Conservation (phyloP, 1,139 yeast species). For the Maudiozyma humilis region DNA sequence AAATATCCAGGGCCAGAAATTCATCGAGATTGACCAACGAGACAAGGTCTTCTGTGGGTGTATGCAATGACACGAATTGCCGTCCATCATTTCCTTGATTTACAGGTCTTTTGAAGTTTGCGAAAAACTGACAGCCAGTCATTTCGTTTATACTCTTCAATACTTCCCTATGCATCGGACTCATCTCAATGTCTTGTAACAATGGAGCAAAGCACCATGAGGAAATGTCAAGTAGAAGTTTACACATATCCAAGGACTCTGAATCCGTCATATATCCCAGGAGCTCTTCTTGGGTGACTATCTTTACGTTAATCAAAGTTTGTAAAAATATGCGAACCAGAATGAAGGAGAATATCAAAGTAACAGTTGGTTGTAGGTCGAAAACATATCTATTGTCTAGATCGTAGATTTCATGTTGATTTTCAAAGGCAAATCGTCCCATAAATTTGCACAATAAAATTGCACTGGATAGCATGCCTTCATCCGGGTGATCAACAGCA, state of each 20-base stretch:
- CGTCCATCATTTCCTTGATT: not conserved
- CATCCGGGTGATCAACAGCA: not conserved
- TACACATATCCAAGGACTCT: not conserved
- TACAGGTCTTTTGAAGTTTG: conserved; percentile 1
- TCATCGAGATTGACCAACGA: conserved; percentile 4
- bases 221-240: not conserved
- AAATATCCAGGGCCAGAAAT: conserved; percentile 6
- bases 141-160: not conserved
- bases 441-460: not conserved
- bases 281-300: not conserved
- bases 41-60: not conserved
- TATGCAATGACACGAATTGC: not conserved
- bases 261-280: not conserved
- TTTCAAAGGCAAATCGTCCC: not conserved
- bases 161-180: not conserved
- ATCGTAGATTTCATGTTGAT: not conserved
- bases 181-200: not conserved
- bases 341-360: not conserved
- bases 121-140: conserved; percentile 4
- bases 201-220: conserved; percentile 1
- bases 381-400: not conserved
- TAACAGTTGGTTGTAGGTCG: not conserved
- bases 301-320: not conserved
- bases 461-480: not conserved
- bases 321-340: conserved; percentile 2